Conservation (phyloP, 2,329 filamentous ascomycete genomes). For the Fusarium caatingaense region DNA sequence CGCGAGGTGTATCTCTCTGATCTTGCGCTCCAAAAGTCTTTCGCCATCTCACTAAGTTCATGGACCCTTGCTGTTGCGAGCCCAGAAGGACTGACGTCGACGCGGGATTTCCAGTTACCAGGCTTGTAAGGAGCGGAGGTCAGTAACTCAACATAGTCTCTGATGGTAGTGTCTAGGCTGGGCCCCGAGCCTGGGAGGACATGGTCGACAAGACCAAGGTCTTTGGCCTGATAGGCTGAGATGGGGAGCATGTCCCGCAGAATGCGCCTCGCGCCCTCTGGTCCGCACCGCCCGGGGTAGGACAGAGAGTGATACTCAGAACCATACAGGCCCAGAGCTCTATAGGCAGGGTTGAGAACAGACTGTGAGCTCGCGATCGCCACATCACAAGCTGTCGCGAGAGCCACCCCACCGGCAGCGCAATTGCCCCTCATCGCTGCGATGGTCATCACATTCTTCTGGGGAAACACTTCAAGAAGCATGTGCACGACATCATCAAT, state of each 20-base stretch:
- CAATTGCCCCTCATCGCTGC: constrained; percentile 30
- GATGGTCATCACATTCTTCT: constrained; percentile 4
- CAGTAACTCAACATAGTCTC: not conserved
- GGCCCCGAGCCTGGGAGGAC: constrained; percentile 6
- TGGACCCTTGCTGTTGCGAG: not conserved
- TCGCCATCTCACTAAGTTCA: constrained; percentile 23
- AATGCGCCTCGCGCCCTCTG: not conserved
- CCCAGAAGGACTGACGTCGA: not conserved
- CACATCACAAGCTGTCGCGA: constrained; percentile 30
- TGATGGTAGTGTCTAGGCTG: constrained; percentile 3
- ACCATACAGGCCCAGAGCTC: constrained; percentile 27
- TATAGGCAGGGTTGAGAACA: constrained; percentile 34
- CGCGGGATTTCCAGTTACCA: constrained; percentile 6
- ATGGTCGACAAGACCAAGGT: constrained; percentile 10
- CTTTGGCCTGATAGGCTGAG: constrained; percentile 8
- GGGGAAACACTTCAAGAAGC: constrained; percentile 6
- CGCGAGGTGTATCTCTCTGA: constrained; percentile 10
- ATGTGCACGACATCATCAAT: constrained; percentile 19
- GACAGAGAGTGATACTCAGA: constrained; percentile 35
- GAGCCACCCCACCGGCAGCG: constrained; percentile 30
- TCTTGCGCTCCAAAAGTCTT: constrained; percentile 28
- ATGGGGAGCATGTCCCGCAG: constrained; percentile 14
- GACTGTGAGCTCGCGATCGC: constrained; percentile 22
- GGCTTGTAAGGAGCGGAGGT: not conserved
- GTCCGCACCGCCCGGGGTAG: constrained; percentile 15